Percentiles rank a stretch among this genome's conserved stretches.
Evolutionary conservation across 257 asterid genomes (phyloP).

Genomic region (Solanum microdontum): DNA sequence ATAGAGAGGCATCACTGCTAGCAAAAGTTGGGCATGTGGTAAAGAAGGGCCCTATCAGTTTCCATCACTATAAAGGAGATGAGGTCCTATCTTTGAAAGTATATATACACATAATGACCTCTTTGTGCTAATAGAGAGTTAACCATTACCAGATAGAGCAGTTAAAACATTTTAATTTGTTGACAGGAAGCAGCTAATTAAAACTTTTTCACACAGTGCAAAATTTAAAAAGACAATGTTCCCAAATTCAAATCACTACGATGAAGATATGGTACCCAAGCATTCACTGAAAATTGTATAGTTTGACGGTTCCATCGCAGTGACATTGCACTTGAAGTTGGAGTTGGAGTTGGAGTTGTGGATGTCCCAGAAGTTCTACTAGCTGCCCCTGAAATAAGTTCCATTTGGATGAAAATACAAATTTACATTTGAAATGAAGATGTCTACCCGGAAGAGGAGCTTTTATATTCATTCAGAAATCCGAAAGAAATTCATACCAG

Average conservation of each 20-base stretch:
- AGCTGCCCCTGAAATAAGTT: conserved; percentile 41
- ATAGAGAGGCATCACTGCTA: neutral
- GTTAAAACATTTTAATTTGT: neutral
- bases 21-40: neutral
- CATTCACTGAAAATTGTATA: conserved; percentile 74
- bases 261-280: conserved; percentile 58
- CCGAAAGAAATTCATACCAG: conserved; percentile 25
- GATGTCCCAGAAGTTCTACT: conserved; percentile 60
- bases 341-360: conserved; percentile 33
- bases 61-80: neutral
- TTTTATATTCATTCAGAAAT: neutral
- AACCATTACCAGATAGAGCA: neutral
- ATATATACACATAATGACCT: neutral
- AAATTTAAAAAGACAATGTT: neutral
- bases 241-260: neutral
- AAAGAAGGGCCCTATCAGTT: neutral
- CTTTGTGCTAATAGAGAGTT: neutral
- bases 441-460: neutral
- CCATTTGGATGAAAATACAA: neutral
- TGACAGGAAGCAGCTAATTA: neutral
- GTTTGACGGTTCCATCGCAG: conserved; percentile 68
- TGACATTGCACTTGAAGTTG: conserved; percentile 35
- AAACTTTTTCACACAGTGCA: neutral
- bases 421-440: neutral
- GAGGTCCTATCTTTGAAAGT: neutral